Conservation (phyloP, 495 filamentous ascomycete genomes). For the Tuber umbilicatum region DNA sequence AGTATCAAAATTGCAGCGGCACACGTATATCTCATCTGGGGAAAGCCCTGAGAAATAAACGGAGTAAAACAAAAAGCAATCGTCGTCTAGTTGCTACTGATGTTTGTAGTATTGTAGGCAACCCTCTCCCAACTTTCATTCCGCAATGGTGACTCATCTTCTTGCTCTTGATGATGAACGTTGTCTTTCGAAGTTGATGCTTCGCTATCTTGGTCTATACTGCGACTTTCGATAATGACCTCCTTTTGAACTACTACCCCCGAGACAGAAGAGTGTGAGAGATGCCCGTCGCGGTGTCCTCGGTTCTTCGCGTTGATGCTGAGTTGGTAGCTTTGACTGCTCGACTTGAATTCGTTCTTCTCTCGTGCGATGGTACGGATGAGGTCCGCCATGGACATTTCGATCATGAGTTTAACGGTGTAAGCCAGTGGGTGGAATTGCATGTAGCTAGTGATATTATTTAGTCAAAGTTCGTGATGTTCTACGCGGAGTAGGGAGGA, state of each 20-base stretch:
- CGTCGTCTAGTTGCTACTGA: background rate
- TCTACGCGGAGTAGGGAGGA: background rate
- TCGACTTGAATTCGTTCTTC: slow-evolving; percentile 27
- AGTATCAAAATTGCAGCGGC: background rate
- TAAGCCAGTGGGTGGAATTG: slow-evolving; percentile 53
- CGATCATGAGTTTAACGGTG: slow-evolving; percentile 53
- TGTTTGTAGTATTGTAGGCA: slow-evolving; percentile 21
- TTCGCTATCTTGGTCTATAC: slow-evolving; percentile 24
- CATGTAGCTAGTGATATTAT: slow-evolving; percentile 43
- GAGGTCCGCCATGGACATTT: slow-evolving; percentile 51
- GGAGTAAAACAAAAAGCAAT: background rate
- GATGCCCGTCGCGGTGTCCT: background rate
- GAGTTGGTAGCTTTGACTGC: slow-evolving; percentile 17
- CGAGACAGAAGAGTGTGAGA: background rate
- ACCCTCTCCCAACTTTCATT: slow-evolving; percentile 29
- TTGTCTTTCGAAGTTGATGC: slow-evolving; percentile 19
- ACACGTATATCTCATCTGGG: background rate
- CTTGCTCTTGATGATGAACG: slow-evolving; percentile 14
- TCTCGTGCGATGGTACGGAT: slow-evolving; percentile 41
- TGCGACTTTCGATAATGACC: slow-evolving; percentile 28
- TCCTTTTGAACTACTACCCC: slow-evolving; percentile 34
- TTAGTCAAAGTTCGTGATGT: slow-evolving; percentile 7
- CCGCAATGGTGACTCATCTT: slow-evolving; percentile 31
- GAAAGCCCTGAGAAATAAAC: background rate
- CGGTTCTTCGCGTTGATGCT: slow-evolving; percentile 7